Base-by-base conservation (phyloP, 495 filamentous ascomycete genomes). In the Clavariopsis aquatica region DNA sequence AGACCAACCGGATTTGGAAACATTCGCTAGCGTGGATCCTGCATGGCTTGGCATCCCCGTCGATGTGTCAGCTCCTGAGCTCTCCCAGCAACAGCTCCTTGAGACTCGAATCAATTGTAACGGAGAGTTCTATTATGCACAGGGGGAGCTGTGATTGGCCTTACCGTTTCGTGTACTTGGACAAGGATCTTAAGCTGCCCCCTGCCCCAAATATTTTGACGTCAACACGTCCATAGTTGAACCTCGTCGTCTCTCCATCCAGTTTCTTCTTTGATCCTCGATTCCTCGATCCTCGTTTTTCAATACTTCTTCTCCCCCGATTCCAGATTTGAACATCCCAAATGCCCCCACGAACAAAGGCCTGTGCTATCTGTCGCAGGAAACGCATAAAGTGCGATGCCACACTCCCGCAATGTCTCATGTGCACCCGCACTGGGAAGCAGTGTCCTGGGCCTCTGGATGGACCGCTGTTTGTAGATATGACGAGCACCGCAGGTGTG, bases 361-460 rank as follows among this genome's bases (percentile, higher is more conserved):
- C 63, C 19, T 66, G 63, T 43, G 63, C 63, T 10, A 49, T 49
- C 15, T 66, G 63, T 27, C 63, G 57, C 46, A 52, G 60, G 49
- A 66, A 60, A 24, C 47, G 63, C 28, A 60, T 66, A 22, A 66
- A 60, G 22, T 66, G 63, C 49, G 63, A 66, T 29, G 56, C 56
- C 2, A 66, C 63, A n/a, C 56, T 66, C 5, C 63, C 63, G 10
- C n/a, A 55, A 13, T 66, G 63, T 36, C 57, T 66, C 10, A 66
- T 66, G 63, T 66, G 63, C 34, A 55, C 55, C 24, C 29, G 49
- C 1, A 53, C 34, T 2, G 36, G 47, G 5, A n/a, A 36, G 15
- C 13, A 60, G 0, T 66, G 63, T 60, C 63, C 63, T 12, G 63
- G 63, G 27, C 56, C 57, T 0, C 36, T 53, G 0, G 46, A 60